Conservation (phyloP, 108 stramenopile species). For the Ochromonas danica region DNA sequence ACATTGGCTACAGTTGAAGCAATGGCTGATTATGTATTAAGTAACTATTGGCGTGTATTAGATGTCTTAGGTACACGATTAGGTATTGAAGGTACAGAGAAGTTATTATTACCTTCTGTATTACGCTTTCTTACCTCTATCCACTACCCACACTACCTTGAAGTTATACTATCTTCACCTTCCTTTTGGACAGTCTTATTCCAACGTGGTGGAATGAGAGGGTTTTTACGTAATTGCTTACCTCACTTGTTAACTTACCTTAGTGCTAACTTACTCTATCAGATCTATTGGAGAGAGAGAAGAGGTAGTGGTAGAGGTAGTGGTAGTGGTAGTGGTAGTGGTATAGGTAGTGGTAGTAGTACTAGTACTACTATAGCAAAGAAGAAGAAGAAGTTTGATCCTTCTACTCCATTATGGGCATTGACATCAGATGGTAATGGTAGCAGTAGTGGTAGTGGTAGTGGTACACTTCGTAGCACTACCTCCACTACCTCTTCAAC, state of each 20-base stretch:
- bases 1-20: too few species aligned
- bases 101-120: background rate
- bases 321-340: too few species aligned
- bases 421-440: background rate
- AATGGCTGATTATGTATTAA: too few species aligned
- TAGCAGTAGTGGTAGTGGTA: too few species aligned
- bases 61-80: constrained; percentile 30
- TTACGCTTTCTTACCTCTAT: background rate
- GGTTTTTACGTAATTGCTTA: constrained; percentile 18
- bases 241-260: constrained; percentile 21
- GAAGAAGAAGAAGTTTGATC: background rate
- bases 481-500: too few species aligned
- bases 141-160: background rate
- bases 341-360: too few species aligned
- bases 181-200: constrained; percentile 23
- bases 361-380: too few species aligned
- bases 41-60: background rate
- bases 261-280: background rate
- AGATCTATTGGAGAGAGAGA: background rate
- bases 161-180: background rate
- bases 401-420: constrained; percentile 16
- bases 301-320: too few species aligned
- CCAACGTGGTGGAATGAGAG: background rate
- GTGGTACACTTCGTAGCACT: too few species aligned
- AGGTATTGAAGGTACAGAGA: constrained; percentile 31